Conservation (phyloP, 371 early-diverging fungal species). For the Lichtheimia corymbifera region DNA sequence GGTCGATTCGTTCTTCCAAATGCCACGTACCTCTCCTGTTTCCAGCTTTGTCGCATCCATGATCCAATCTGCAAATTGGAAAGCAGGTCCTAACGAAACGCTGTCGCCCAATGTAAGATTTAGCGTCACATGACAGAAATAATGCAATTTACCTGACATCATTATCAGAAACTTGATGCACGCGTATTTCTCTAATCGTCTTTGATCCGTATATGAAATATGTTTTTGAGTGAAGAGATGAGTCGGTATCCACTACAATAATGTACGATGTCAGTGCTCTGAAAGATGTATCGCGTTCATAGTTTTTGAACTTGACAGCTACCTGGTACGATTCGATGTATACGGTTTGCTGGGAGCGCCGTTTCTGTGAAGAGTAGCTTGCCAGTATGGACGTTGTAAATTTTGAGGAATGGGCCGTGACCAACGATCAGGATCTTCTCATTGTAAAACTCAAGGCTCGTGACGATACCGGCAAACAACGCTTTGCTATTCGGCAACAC, state of each 20-base stretch:
- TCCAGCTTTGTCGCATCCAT: slow-evolving; percentile 70
- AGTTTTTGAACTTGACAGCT: slow-evolving; percentile 5
- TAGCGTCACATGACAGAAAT: neutral
- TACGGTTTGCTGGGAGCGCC: slow-evolving; percentile 47
- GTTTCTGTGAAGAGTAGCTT: slow-evolving; percentile 35
- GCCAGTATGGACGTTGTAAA: slow-evolving; percentile 51
- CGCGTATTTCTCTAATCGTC: slow-evolving; percentile 6
- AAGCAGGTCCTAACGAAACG: slow-evolving; percentile 9
- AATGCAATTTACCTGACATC: slow-evolving; percentile 13
- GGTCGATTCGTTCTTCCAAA: neutral
- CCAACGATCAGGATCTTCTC: slow-evolving; percentile 57
- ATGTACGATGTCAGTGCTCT: too few species aligned
- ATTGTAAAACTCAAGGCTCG: slow-evolving; percentile 56
- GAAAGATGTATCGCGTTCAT: too few species aligned
- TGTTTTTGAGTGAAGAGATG: neutral
- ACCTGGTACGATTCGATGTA: slow-evolving; percentile 63
- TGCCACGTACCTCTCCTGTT: slow-evolving; percentile 10
- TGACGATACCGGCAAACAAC: slow-evolving; percentile 54
- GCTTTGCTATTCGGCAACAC: slow-evolving; percentile 24
- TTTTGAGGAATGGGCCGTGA: slow-evolving; percentile 62
- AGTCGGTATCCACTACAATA: too few species aligned
- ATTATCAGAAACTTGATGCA: slow-evolving; percentile 7
- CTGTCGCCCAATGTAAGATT: neutral
- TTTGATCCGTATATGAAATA: slow-evolving; percentile 50
- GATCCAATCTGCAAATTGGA: slow-evolving; percentile 65